Conservation (phyloP, 192 early-diverging fungal genomes). For the Lunasporangiospora selenospora region DNA sequence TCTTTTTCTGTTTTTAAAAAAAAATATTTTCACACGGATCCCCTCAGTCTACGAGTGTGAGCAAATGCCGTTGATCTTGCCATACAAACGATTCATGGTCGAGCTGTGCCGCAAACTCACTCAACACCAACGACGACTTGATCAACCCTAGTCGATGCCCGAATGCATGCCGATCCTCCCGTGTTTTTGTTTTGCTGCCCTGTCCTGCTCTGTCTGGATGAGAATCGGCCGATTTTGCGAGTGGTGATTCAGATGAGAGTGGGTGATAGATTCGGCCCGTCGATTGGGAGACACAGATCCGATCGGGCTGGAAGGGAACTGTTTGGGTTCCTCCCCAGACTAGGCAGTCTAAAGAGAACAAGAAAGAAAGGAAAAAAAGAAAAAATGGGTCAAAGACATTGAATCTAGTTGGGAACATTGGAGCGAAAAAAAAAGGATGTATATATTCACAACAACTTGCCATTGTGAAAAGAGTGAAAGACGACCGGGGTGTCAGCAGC, state of each 20-base stretch:
- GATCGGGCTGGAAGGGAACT: conserved; percentile 28
- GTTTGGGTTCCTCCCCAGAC: conserved; percentile 24
- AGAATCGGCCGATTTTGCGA: background rate
- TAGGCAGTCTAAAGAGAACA: conserved; percentile 10
- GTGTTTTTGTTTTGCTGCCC: too few species aligned
- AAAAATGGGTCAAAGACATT: too few species aligned
- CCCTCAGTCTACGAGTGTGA: too few species aligned
- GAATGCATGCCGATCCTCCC: background rate
- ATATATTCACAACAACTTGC: too few species aligned
- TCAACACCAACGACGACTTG: conserved; percentile 32
- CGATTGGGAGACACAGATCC: conserved; percentile 11
- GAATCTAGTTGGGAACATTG: too few species aligned
- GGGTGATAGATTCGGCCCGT: conserved; percentile 42
- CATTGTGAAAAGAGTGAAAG: conserved; percentile 22
- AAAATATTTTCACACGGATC: too few species aligned
- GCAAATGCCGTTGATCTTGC: conserved; percentile 12
- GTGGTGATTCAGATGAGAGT: background rate
- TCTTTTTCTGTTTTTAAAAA: background rate
- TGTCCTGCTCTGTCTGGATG: too few species aligned
- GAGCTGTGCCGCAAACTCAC: conserved; percentile 18
- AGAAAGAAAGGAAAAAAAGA: too few species aligned
- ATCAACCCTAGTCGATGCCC: conserved; percentile 10
- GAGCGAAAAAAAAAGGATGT: too few species aligned
- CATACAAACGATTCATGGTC: conserved; percentile 22
- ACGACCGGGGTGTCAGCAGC: conserved; percentile 41